These are phyloP conservation scores for Pythium dissotocum DNA, from an alignment of 352 stramenopile genomes.

Conservation along the genomic window DNA sequence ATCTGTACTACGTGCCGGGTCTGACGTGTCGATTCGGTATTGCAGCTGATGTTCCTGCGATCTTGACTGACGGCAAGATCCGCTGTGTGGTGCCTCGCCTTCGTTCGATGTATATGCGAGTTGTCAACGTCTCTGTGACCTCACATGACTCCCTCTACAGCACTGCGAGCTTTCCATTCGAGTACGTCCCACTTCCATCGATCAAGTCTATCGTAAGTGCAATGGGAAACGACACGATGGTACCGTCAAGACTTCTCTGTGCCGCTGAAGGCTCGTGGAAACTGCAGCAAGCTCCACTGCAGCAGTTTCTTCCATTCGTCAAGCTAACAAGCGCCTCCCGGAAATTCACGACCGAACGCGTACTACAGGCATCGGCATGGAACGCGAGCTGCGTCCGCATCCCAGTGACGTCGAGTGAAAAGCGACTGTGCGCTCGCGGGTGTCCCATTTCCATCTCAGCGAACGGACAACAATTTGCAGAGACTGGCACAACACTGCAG, in stretches of 20 bases:
- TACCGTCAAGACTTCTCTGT: conserved; percentile 3
- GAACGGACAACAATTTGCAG: conserved; percentile 15
- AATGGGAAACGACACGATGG: not conserved
- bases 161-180: conserved; percentile 16
- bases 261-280: conserved; percentile 1
- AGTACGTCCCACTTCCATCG: conserved; percentile 9
- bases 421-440: conserved; percentile 1
- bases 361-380: not conserved
- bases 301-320: conserved; percentile 8
- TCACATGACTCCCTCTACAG: conserved; percentile 1
- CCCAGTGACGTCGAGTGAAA: not conserved
- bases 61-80: conserved; percentile 5
- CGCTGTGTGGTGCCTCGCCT: conserved; percentile 20
- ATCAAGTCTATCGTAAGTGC: not conserved
- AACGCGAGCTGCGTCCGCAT: conserved; percentile 23
- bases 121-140: conserved; percentile 25
- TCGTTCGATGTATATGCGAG: not conserved
- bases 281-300: not conserved
- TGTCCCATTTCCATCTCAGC: conserved; percentile 16
- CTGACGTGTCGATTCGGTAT: conserved; percentile 17
- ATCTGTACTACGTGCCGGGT: conserved; percentile 18
- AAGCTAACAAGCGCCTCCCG: conserved; percentile 5
- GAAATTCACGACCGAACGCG: not conserved
- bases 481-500: conserved; percentile 13
- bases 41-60: not conserved